phyloP scores from a whole-genome alignment of 2,329 filamentous ascomycete genomes.

The Trichoderma breve region DNA sequence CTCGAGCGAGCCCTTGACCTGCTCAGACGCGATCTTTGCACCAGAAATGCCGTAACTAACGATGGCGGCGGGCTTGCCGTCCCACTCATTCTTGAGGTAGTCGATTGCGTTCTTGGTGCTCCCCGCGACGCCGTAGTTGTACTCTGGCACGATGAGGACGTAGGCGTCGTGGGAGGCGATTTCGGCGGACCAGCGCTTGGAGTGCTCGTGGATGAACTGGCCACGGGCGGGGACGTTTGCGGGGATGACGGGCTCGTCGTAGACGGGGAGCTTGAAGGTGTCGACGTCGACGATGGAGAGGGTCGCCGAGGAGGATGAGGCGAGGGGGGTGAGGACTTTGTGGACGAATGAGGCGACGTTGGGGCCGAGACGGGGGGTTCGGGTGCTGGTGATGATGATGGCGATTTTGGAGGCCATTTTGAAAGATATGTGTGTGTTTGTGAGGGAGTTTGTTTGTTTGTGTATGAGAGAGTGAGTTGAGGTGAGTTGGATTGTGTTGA shows the following conservation, averaged over 20 bases:
- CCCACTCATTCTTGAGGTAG: slow-evolving; percentile 57
- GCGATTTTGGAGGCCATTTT: slow-evolving; percentile 15
- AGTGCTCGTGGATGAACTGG: slow-evolving; percentile 39
- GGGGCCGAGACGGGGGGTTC: slow-evolving; percentile 15
- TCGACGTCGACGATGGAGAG: slow-evolving; percentile 36
- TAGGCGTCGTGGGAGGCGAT: slow-evolving; percentile 44
- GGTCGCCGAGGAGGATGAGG: background rate
- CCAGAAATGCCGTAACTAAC: slow-evolving; percentile 53
- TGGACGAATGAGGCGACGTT: slow-evolving; percentile 5
- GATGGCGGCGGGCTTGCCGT: slow-evolving; percentile 50
- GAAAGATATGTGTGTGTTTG: background rate
- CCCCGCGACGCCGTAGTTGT: slow-evolving; percentile 55
- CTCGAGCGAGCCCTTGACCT: background rate
- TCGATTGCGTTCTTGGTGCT: slow-evolving; percentile 59
- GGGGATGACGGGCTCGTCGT: slow-evolving; percentile 40
- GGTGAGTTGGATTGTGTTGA: background rate
- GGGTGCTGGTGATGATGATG: slow-evolving; percentile 18
- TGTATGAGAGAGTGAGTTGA: background rate
- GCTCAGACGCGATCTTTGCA: slow-evolving; percentile 27
- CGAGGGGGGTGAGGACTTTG: background rate
- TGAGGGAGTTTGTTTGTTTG: background rate
- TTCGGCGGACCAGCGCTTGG: slow-evolving; percentile 41
- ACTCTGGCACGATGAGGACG: slow-evolving; percentile 48
- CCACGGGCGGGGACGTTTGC: slow-evolving; percentile 33
- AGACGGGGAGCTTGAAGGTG: slow-evolving; percentile 43